Conservation (phyloP, 192 early-diverging fungal genomes). For the Hyaloraphidium curvatum region DNA sequence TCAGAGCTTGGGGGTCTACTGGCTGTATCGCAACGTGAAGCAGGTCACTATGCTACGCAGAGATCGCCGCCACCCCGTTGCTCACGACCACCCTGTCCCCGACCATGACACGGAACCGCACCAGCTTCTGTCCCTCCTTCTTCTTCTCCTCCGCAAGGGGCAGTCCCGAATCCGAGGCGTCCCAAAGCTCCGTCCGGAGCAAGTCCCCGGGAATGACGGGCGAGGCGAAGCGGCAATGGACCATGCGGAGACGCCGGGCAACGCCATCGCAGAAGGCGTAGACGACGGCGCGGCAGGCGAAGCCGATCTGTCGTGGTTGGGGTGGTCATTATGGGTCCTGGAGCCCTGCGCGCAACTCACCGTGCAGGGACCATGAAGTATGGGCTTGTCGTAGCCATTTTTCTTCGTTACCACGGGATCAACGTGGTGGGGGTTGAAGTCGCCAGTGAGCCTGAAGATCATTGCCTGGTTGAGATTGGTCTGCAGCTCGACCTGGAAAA, state of each 20-base stretch:
- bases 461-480: conserved; percentile 42
- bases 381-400: conserved; percentile 47
- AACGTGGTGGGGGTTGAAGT: conserved; percentile 59
- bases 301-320: not conserved
- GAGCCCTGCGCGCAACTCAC: not conserved
- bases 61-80: conserved; percentile 30
- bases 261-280: conserved; percentile 26
- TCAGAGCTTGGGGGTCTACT: too few relatives aligned
- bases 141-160: too few relatives aligned
- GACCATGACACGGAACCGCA: conserved; percentile 33
- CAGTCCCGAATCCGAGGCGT: too few relatives aligned
- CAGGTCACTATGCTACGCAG: too few relatives aligned
- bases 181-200: conserved; percentile 49
- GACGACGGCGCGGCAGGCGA: not conserved
- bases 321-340: not conserved
- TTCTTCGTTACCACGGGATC: conserved; percentile 40
- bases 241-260: conserved; percentile 28
- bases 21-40: too few relatives aligned
- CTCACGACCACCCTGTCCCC: conserved; percentile 33
- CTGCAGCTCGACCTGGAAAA: too few relatives aligned
- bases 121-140: conserved; percentile 16
- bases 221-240: conserved; percentile 42
- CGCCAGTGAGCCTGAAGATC: conserved; percentile 52
- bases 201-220: conserved; percentile 46
- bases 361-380: conserved; percentile 45